These are phyloP conservation scores for Boletus tomentosulus DNA, from an alignment of 768 basidiomycete genomes.

Conservation along the genomic window DNA sequence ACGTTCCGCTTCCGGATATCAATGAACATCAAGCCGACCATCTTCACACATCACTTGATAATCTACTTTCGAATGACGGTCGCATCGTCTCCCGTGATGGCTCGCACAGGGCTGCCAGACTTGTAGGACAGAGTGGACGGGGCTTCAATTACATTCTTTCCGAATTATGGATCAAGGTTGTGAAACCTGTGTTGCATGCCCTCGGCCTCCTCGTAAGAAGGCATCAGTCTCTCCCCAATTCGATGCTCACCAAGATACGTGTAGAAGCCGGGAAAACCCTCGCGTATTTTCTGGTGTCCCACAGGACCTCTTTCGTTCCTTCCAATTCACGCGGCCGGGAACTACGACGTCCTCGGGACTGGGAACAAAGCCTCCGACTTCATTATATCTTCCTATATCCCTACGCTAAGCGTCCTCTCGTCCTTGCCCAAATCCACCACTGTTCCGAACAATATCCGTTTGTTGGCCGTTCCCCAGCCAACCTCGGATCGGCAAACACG, in stretches of 20 bases:
- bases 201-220: neutral
- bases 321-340: neutral
- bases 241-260: neutral
- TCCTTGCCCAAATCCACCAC: neutral
- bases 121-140: neutral
- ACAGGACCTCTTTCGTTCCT: neutral
- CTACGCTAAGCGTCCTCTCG: neutral
- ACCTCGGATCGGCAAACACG: neutral
- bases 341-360: neutral
- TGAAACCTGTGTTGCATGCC: neutral
- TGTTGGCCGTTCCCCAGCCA: neutral
- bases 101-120: neutral
- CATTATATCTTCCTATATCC: neutral
- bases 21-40: neutral
- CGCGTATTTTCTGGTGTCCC: neutral
- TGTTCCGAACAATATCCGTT: neutral
- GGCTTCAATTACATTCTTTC: neutral
- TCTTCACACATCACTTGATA: neutral
- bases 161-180: neutral
- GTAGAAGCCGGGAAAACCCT: neutral
- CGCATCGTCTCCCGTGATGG: neutral
- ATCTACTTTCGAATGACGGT: neutral
- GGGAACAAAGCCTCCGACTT: conserved; percentile 1
- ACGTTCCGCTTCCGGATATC: too few relatives aligned
- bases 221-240: neutral